These are phyloP conservation scores for Suhomyces prunicola DNA, from an alignment of 805 yeast genomes.

Conservation along the genomic window DNA sequence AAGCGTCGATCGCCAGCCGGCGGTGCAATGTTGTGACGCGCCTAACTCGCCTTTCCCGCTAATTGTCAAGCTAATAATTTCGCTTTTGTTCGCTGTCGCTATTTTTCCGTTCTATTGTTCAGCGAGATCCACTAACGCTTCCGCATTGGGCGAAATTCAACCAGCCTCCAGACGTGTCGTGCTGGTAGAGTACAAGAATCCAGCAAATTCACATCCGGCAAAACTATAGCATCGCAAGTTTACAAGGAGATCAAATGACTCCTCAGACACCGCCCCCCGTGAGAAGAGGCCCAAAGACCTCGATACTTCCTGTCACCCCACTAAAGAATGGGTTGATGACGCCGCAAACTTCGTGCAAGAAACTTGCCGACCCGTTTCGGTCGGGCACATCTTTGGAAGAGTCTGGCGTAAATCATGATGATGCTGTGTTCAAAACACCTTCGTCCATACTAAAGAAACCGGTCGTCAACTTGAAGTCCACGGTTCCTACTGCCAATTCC, in stretches of 20 bases:
- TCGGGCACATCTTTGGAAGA: background rate
- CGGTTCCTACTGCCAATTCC: background rate
- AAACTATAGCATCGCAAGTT: background rate
- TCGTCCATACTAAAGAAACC: conserved; percentile 7
- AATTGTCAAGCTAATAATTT: background rate
- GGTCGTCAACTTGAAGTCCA: background rate
- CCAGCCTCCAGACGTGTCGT: conserved; percentile 1
- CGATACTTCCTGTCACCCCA: conserved; percentile 1
- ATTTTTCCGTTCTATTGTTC: background rate
- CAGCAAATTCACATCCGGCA: background rate
- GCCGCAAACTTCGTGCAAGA: conserved; percentile 2
- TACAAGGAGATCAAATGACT: background rate
- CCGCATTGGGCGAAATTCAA: background rate
- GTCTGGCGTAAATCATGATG: background rate
- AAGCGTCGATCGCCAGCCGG: too few relatives aligned
- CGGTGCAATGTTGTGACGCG: background rate
- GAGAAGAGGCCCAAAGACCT: background rate
- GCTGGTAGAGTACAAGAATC: background rate
- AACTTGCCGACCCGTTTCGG: background rate
- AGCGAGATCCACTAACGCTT: background rate
- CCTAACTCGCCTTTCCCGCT: background rate
- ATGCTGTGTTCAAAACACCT: conserved; percentile 5
- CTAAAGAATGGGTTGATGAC: conserved; percentile 1
- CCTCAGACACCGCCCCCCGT: conserved; percentile 3
- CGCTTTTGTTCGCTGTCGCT: background rate